Evolutionary conservation across 139 green algal genomes (phyloP), one percentile per base, ranked within the genome.

Genomic region (Chlorella sp.): DNA sequence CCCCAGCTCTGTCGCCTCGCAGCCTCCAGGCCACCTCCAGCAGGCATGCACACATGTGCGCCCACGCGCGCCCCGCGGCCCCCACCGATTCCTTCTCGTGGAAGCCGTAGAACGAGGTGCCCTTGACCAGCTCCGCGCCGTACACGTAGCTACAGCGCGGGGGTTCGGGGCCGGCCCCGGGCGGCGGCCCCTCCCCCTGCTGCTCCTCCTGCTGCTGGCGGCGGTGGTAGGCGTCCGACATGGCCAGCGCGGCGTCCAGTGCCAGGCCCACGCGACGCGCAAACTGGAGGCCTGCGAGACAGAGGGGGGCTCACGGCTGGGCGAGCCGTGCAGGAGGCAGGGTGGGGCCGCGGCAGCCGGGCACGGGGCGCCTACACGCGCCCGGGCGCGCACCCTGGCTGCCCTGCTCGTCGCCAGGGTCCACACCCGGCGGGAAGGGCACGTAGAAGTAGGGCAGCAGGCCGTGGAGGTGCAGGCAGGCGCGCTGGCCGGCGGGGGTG

Each of bases 371-470:
- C n/a, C n/a, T n/a, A n/a, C n/a, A n/a, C n/a, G n/a, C n/a, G n/a
- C n/a, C n/a, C n/a, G n/a, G n/a, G n/a, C n/a, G n/a, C n/a, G 14
- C 36, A 66, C 31, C 19, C 19, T 69, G 46, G 25, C n/a, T 61
- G 43, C n/a, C 23, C 5, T 46, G 33, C 31, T 14, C 23, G 53
- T 40, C 58, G 42, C 6, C 51, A 1, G 5, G 45, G 33, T 23
- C 33, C n/a, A 36, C 12, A 8, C 19, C 89, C 25, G 92, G 82
- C n/a, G 90, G 74, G 46, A 95, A 98, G 0, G 87, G 88, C 2
- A 98, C 84, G 79, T 98, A 98, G 59, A 98, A 95, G 79, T 98
- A 98, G 2, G 94, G 94, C 42, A 97, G 4, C 72, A 78, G 93
- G 86, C 90, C 82, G 79, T 98, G 95, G 6, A 99, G 51, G 77